A percentile compares a stretch with the other conserved stretches of the same genome.
Conservation (phyloP, 164 flowering plant species). For the Magnolia officinalis region DNA sequence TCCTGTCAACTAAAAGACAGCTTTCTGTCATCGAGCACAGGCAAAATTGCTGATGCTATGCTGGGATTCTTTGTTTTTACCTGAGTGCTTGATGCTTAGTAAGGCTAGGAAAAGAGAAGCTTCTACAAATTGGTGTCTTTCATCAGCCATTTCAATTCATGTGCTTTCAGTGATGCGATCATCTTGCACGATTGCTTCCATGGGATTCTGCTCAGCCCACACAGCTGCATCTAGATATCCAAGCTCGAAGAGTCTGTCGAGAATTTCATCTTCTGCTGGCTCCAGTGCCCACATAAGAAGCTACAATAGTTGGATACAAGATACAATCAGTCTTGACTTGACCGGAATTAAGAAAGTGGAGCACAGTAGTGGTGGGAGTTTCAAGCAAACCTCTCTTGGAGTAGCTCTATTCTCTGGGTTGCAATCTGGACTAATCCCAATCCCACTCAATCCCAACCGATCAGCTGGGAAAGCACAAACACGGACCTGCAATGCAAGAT, state of each 20-base stretch:
- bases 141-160: neutral
- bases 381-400: slow-evolving; percentile 73
- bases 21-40: neutral
- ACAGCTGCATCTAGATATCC: slow-evolving; percentile 89
- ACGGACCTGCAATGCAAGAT: slow-evolving; percentile 56
- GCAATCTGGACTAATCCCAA: slow-evolving; percentile 94
- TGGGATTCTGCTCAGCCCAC: slow-evolving; percentile 81
- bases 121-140: neutral
- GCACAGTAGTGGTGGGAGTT: neutral
- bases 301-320: slow-evolving; percentile 30
- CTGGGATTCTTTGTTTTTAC: no score
- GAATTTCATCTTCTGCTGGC: slow-evolving; percentile 80
- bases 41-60: no score
- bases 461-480: slow-evolving; percentile 93
- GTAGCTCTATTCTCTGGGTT: slow-evolving; percentile 76
- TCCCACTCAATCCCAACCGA: slow-evolving; percentile 64
- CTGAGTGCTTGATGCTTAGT: no score
- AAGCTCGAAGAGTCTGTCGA: slow-evolving; percentile 78
- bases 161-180: slow-evolving; percentile 9
- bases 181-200: slow-evolving; percentile 47
- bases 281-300: slow-evolving; percentile 95
- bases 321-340: neutral
- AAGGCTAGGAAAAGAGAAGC: no score
- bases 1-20: neutral
- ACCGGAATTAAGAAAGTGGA: neutral